A percentile compares a stretch with the other conserved stretches of the same genome.
Conservation (phyloP, 164 flowering plant genomes). For the Taxillus chinensis region DNA sequence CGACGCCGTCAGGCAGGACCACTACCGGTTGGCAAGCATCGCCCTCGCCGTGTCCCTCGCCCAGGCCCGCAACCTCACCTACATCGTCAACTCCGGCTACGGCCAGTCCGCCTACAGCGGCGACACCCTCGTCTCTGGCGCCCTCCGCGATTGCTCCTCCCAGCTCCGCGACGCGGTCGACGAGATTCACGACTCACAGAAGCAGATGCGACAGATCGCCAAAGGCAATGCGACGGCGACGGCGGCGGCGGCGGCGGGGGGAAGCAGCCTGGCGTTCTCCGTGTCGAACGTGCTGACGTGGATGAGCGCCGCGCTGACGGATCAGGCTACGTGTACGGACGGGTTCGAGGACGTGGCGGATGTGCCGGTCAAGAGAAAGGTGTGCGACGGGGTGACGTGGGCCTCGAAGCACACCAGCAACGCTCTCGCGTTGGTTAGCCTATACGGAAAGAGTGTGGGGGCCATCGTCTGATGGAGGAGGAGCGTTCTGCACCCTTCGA, state of each 20-base stretch:
- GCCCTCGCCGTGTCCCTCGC: conserved; percentile 48
- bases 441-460: conserved; percentile 21
- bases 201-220: conserved; percentile 40
- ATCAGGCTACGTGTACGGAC: conserved; percentile 84
- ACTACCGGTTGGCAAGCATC: conserved; percentile 41
- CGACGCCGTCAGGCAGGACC: conserved; percentile 33
- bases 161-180: conserved; percentile 62
- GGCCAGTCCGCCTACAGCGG: conserved; percentile 28
- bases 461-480: no score
- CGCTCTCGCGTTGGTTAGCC: conserved; percentile 76
- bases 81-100: conserved; percentile 31
- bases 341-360: conserved; percentile 50
- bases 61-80: conserved; percentile 21
- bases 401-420: conserved; percentile 66
- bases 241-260: conserved; percentile 2
- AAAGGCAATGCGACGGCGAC: background rate
- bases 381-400: conserved; percentile 19
- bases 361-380: conserved; percentile 36
- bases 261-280: conserved; percentile 43
- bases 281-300: conserved; percentile 90
- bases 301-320: conserved; percentile 92
- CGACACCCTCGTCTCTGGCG: conserved; percentile 35
- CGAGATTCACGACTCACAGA: conserved; percentile 49
- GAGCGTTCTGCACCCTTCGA: no score
- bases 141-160: conserved; percentile 61